Evolutionary conservation across 1,139 yeast genomes (phyloP).

Genomic region (Saccharomycopsis hybrid): DNA sequence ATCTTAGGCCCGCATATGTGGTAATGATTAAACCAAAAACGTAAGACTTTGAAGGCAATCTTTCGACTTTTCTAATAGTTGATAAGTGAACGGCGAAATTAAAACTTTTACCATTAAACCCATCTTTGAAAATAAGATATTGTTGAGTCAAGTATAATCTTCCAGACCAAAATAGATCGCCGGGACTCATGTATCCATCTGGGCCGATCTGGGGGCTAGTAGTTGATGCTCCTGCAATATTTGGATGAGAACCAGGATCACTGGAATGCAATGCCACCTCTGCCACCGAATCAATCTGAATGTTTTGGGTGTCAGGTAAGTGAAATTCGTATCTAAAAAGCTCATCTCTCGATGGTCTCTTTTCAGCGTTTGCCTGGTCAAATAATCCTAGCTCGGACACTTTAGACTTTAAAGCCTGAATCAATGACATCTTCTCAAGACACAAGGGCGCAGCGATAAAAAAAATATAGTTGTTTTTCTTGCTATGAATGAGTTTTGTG

Average conservation of each 20-base stretch:
- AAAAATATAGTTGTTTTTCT: no score
- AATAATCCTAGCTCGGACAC: slow-evolving; percentile 26
- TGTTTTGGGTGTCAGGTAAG: slow-evolving; percentile 64
- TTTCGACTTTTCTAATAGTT: slow-evolving; percentile 76
- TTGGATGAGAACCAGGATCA: slow-evolving; percentile 21
- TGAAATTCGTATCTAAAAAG: slow-evolving; percentile 57
- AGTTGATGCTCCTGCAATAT: slow-evolving; percentile 12
- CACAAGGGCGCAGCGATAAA: background rate
- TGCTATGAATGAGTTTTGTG: no score
- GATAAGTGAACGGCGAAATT: slow-evolving; percentile 68
- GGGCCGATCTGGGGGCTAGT: slow-evolving; percentile 15
- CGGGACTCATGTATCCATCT: slow-evolving; percentile 9
- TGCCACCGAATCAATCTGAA: slow-evolving; percentile 62
- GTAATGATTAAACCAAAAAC: slow-evolving; percentile 74
- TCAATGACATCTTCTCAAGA: slow-evolving; percentile 14
- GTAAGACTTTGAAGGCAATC: slow-evolving; percentile 62
- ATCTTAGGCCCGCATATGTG: slow-evolving; percentile 58
- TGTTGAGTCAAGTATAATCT: slow-evolving; percentile 64
- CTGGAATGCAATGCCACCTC: slow-evolving; percentile 54
- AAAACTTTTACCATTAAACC: slow-evolving; percentile 62
- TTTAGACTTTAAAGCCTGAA: slow-evolving; percentile 18
- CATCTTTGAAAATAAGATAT: slow-evolving; percentile 67
- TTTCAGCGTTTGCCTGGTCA: slow-evolving; percentile 30
- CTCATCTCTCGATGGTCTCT: slow-evolving; percentile 55
- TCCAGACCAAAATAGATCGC: slow-evolving; percentile 43